A percentile compares a stretch with the other conserved stretches of the same genome.
These are phyloP conservation scores for Protomyces inundatus DNA, from an alignment of 1,139 yeast genomes.

Conservation along the genomic window DNA sequence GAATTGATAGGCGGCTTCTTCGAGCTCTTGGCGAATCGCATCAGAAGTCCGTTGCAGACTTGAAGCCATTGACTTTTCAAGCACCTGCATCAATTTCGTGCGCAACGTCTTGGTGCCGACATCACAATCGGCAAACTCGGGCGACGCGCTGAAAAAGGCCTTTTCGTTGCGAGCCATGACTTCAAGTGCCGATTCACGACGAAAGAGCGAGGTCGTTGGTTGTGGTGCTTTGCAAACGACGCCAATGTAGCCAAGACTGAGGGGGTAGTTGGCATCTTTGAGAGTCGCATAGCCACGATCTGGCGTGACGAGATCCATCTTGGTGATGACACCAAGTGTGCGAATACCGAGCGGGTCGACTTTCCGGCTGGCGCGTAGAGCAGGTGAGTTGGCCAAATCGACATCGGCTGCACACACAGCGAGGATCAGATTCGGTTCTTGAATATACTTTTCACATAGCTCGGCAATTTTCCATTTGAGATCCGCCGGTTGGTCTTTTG, in stretches of 20 bases:
- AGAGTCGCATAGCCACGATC: conserved; percentile 63
- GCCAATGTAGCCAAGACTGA: conserved; percentile 95
- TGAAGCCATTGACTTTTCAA: conserved; percentile 86
- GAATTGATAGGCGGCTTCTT: conserved; percentile 86
- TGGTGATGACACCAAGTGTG: conserved; percentile 93
- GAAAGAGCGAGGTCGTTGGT: conserved; percentile 31
- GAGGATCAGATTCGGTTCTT: conserved; percentile 84
- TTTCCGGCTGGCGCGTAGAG: conserved; percentile 82
- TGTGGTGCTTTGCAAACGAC: conserved; percentile 73
- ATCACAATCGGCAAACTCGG: conserved; percentile 38
- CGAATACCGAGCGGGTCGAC: conserved; percentile 93
- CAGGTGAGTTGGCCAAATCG: conserved; percentile 92
- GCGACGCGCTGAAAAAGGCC: conserved; percentile 25
- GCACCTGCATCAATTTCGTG: conserved; percentile 72
- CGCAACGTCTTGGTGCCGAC: conserved; percentile 75
- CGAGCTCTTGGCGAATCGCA: conserved; percentile 82
- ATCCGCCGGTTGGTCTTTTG: conserved; percentile 88
- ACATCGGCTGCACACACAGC: conserved; percentile 98
- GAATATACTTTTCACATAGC: conserved; percentile 78
- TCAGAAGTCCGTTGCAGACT: conserved; percentile 83
- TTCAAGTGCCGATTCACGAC: conserved; percentile 34
- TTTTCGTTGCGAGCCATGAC: conserved; percentile 46
- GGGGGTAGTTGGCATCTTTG: conserved; percentile 75
- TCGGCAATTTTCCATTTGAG: conserved; percentile 72
- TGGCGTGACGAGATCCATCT: conserved; percentile 82